Evolutionary conservation across 352 stramenopile species (phyloP), one percentile per base, ranked within the genome.

Genomic region (Globisporangium cylindrosporum): DNA sequence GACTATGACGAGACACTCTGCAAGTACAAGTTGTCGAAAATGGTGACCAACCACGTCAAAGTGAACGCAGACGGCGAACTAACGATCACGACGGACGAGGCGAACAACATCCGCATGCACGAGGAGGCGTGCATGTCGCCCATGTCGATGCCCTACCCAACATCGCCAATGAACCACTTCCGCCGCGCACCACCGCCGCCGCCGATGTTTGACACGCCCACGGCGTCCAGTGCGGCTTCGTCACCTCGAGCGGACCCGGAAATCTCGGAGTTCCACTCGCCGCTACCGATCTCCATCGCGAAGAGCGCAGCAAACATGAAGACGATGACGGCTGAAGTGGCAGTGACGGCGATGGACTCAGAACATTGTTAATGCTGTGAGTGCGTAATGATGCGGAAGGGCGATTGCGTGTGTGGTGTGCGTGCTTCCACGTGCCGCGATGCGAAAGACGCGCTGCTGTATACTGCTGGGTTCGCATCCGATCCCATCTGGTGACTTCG

Each of bases 91-190:
- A 89, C 81, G 9, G 73, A 81, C 1, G 80, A 91, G 61, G 79
- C 80, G 3, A 64, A 72, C 41, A 64, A 82, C 49, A 67, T 91
- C 55, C 84, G 84, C 10, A 75, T 90, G 22, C 74, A 84, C 51
- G 69, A 72, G 27, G 79, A 77, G 63, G 76, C 86, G 46, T 75
- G 71, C 12, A 68, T 89, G 24, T 78, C 77, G 24, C 70, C 70
- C 12, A 76, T 81, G 27, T 77, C 82, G 7, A 74, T 71, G 68
- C 84, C 81, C 15, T 89, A 89, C 57, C 74, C 78, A 59, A 83
- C 81, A 49, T 92, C 81, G 10, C 84, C 84, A 0, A 68, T 89
- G 62, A 86, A 89, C 68, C 84, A 92, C 61, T 90, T 89, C 43
- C 77, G 81, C 38, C 77, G 86, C 22, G 70, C 77, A 12, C 81